These are phyloP conservation scores for Mycena rosella DNA, from an alignment of 768 basidiomycete species.

Conservation along the genomic window DNA sequence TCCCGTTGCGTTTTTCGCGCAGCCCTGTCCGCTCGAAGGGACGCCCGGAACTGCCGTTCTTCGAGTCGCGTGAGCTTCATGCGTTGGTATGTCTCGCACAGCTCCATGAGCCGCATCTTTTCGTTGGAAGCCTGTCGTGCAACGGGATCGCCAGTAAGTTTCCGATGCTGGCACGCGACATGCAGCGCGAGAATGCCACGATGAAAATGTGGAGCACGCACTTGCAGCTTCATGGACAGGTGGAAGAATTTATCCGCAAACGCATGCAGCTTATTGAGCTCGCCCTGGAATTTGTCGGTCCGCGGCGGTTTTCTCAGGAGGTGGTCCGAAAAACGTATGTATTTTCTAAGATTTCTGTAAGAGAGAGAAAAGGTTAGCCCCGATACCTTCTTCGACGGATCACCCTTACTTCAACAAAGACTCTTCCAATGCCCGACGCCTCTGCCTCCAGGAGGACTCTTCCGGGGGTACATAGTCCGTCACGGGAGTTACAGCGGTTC, in stretches of 20 bases:
- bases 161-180: slow-evolving; percentile 14
- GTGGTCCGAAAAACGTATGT: slow-evolving; percentile 40
- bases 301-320: slow-evolving; percentile 37
- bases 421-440: slow-evolving; percentile 30
- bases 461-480: slow-evolving; percentile 30
- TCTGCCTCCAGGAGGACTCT: slow-evolving; percentile 34
- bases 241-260: slow-evolving; percentile 40
- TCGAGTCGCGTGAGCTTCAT: slow-evolving; percentile 32
- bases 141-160: slow-evolving; percentile 7
- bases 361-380: background rate
- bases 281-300: slow-evolving; percentile 33
- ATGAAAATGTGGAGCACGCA: slow-evolving; percentile 17
- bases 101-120: slow-evolving; percentile 38
- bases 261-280: slow-evolving; percentile 37
- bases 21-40: slow-evolving; percentile 36
- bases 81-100: slow-evolving; percentile 34
- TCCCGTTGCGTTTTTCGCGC: slow-evolving; percentile 36
- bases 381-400: slow-evolving; percentile 16
- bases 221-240: slow-evolving; percentile 31
- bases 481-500: slow-evolving; percentile 2
- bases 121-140: slow-evolving; percentile 38
- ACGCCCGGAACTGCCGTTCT: slow-evolving; percentile 30
- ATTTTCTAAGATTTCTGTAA: slow-evolving; percentile 37
- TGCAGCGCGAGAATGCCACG: slow-evolving; percentile 2
- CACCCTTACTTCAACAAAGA: slow-evolving; percentile 36